Conservation (phyloP, 495 filamentous ascomycete species). For the Mytilinidion resinicola region DNA sequence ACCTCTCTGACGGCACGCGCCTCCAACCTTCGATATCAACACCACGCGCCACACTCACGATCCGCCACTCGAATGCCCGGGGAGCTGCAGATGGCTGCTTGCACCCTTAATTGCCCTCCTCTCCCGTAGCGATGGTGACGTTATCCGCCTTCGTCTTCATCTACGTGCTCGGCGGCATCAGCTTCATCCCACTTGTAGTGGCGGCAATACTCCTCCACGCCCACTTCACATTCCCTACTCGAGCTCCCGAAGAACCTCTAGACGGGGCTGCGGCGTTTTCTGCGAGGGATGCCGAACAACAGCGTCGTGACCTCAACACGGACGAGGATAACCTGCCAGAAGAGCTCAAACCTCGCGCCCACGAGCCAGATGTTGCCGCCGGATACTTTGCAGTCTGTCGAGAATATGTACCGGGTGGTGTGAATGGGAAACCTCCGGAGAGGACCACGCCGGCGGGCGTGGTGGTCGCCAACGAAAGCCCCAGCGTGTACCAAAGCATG, state of each 20-base stretch:
- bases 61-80: too few species aligned
- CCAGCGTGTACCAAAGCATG: constrained; percentile 96
- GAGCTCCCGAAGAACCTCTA: constrained; percentile 33
- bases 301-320: background rate
- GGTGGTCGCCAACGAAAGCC: constrained; percentile 64
- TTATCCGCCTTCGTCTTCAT: constrained; percentile 63
- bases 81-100: too few species aligned
- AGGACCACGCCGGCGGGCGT: constrained; percentile 74
- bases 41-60: too few species aligned
- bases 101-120: background rate
- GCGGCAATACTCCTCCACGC: constrained; percentile 58
- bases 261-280: background rate
- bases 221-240: constrained; percentile 59
- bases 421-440: constrained; percentile 89
- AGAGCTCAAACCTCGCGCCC: constrained; percentile 25
- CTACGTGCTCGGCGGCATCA: constrained; percentile 86
- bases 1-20: too few species aligned
- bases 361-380: constrained; percentile 78
- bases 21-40: too few species aligned
- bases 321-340: constrained; percentile 4
- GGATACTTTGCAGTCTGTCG: constrained; percentile 94
- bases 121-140: constrained; percentile 50
- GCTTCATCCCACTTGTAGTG: constrained; percentile 74
- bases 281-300: too few species aligned
- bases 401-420: constrained; percentile 82